These are phyloP conservation scores for Pascua sp. DNA, from an alignment of 1,284 basidiomycete genomes.

Conservation along the genomic window DNA sequence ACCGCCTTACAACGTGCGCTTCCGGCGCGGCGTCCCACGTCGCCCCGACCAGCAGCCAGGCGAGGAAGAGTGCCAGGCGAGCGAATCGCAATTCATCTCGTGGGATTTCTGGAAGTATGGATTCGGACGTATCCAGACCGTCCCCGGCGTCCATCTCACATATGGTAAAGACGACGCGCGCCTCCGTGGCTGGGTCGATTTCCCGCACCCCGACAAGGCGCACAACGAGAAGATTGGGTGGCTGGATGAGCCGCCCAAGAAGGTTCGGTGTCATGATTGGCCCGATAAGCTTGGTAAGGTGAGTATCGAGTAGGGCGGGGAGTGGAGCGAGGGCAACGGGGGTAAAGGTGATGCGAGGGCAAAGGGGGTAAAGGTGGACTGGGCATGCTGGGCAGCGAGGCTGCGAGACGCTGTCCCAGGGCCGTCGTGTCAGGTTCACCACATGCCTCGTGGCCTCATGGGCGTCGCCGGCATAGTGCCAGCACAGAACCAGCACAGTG, in stretches of 20 bases:
- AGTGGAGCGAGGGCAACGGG: too few relatives aligned
- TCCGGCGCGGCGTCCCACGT: slow-evolving; percentile 35
- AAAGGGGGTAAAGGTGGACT: too few relatives aligned
- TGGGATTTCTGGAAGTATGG: slow-evolving; percentile 51
- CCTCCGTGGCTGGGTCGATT: slow-evolving; percentile 40
- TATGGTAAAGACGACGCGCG: slow-evolving; percentile 46
- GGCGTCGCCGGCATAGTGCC: too few relatives aligned
- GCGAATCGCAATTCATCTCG: slow-evolving; percentile 42
- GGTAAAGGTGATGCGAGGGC: too few relatives aligned
- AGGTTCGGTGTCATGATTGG: slow-evolving; percentile 39
- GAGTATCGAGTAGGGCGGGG: too few relatives aligned
- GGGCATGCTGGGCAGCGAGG: too few relatives aligned
- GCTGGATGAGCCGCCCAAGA: slow-evolving; percentile 29
- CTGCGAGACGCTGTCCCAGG: too few relatives aligned
- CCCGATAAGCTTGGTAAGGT: slow-evolving; percentile 39
- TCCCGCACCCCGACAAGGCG: slow-evolving; percentile 20
- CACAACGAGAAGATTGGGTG: slow-evolving; percentile 28
- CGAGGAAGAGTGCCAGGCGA: slow-evolving; percentile 42
- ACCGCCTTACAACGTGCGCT: slow-evolving; percentile 41
- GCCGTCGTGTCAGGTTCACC: too few relatives aligned
- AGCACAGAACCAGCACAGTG: too few relatives aligned
- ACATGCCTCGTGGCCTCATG: too few relatives aligned
- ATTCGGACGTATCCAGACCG: slow-evolving; percentile 41
- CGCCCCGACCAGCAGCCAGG: slow-evolving; percentile 14
- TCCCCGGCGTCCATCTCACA: slow-evolving; percentile 44